phyloP scores from a whole-genome alignment of 495 filamentous ascomycete genomes.

The Extremus antarcticus region DNA sequence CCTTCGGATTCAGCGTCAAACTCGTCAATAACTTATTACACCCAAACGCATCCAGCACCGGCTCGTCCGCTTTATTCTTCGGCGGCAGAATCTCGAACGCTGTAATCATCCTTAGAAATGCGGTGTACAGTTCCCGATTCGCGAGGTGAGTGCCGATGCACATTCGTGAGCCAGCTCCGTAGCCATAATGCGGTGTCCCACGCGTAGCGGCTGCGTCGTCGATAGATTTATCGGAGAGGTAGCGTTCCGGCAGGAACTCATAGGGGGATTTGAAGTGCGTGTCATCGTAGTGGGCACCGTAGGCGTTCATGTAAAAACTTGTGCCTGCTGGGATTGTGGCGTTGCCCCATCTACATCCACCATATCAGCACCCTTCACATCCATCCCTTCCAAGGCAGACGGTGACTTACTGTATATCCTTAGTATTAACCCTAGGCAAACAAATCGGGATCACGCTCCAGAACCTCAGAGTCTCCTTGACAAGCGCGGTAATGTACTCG shows the following conservation, averaged over 20 bases:
- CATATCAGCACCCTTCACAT: not conserved
- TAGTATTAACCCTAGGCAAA: conserved; percentile 52
- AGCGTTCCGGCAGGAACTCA: conserved; percentile 53
- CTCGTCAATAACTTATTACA: conserved; percentile 53
- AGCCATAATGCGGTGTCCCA: conserved; percentile 60
- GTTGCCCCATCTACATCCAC: conserved; percentile 36
- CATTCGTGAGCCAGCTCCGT: conserved; percentile 61
- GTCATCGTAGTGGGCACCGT: conserved; percentile 57
- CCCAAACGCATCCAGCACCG: conserved; percentile 49
- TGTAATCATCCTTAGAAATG: conserved; percentile 55
- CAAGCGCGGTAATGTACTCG: conserved; percentile 56
- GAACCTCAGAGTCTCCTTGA: conserved; percentile 59
- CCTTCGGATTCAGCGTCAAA: conserved; percentile 60
- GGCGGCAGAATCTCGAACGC: conserved; percentile 50
- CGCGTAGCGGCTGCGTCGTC: conserved; percentile 37
- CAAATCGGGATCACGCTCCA: conserved; percentile 66
- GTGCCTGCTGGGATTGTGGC: conserved; percentile 52
- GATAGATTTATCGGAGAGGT: conserved; percentile 37
- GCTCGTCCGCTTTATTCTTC: conserved; percentile 38
- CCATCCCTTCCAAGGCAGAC: not conserved
- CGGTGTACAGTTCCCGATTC: conserved; percentile 57
- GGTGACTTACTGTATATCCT: conserved; percentile 40
- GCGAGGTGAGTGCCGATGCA: conserved; percentile 61
- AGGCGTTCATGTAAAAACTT: conserved; percentile 63
- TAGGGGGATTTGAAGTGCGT: conserved; percentile 51